Conservation (phyloP, 345 rosid species). For the Sisymbrium irio region DNA sequence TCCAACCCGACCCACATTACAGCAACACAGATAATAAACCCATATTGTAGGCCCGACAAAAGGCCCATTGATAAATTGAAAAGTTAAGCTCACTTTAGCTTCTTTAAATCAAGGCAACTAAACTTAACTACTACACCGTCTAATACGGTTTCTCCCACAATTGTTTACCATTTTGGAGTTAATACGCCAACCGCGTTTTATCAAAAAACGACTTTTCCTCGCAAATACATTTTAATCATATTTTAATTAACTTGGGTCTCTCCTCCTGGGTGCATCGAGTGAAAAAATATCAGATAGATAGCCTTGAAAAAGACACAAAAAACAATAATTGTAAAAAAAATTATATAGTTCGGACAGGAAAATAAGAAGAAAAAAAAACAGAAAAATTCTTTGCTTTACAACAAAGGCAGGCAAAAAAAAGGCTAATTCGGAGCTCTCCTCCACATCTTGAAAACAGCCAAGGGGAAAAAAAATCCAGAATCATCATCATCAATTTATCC, state of each 20-base stretch:
- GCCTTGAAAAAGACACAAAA: background rate
- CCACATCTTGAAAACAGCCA: conserved; percentile 23
- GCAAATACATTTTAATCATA: background rate
- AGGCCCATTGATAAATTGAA: background rate
- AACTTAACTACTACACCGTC: background rate
- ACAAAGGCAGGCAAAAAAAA: conserved; percentile 21
- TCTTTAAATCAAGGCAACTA: background rate
- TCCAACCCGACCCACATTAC: background rate
- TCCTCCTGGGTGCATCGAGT: background rate
- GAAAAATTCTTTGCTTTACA: conserved; percentile 28
- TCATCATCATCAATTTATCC: conserved; percentile 3
- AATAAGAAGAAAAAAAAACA: background rate
- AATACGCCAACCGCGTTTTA: conserved; percentile 28
- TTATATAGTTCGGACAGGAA: background rate
- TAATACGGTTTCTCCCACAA: background rate
- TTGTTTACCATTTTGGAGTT: background rate
- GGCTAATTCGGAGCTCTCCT: conserved; percentile 27
- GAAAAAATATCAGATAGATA: background rate
- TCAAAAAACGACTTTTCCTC: conserved; percentile 15
- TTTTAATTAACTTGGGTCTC: background rate
- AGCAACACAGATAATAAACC: background rate
- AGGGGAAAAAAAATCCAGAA: background rate
- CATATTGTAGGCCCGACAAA: background rate
- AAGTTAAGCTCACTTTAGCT: background rate
- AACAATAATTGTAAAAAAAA: background rate